phyloP scores from a whole-genome alignment of 2,329 filamentous ascomycete genomes.

The Penicillium olsonii region DNA sequence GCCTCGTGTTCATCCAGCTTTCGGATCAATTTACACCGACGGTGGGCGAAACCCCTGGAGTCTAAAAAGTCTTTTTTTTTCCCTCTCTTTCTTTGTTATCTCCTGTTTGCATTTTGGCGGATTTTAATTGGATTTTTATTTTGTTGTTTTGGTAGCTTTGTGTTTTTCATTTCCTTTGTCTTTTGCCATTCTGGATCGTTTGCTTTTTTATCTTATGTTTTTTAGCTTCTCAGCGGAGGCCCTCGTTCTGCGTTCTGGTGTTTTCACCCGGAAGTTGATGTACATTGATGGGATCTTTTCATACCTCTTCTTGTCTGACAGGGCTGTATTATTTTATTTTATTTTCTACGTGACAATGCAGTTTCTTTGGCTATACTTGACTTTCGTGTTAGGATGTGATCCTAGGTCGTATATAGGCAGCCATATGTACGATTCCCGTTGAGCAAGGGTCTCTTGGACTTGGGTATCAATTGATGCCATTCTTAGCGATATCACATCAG shows the following conservation, averaged over 20 bases:
- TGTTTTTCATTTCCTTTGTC: constrained; percentile 4
- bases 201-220: constrained; percentile 1
- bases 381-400: too few species aligned
- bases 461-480: too few species aligned
- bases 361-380: constrained; percentile 7
- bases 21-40: constrained; percentile 21
- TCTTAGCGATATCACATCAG: too few species aligned
- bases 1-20: constrained; percentile 22
- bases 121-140: constrained; percentile 17
- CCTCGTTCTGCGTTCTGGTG: constrained; percentile 17
- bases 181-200: constrained; percentile 1
- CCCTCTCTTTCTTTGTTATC: neutral
- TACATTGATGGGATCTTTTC: constrained; percentile 28
- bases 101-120: constrained; percentile 18
- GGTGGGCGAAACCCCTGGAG: constrained; percentile 28
- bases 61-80: constrained; percentile 23
- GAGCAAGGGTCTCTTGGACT: too few species aligned
- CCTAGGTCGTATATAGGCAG: constrained; percentile 1
- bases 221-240: constrained; percentile 16
- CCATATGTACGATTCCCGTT: too few species aligned
- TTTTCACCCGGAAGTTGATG: constrained; percentile 21
- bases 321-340: constrained; percentile 33
- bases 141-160: constrained; percentile 5
- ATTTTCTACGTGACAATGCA: constrained; percentile 17
- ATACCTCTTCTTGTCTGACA: constrained; percentile 23